A percentile compares a stretch with the other conserved stretches of the same genome.
These are phyloP conservation scores for Phytopythium aichiense DNA, from an alignment of 352 stramenopile genomes.

Conservation along the genomic window DNA sequence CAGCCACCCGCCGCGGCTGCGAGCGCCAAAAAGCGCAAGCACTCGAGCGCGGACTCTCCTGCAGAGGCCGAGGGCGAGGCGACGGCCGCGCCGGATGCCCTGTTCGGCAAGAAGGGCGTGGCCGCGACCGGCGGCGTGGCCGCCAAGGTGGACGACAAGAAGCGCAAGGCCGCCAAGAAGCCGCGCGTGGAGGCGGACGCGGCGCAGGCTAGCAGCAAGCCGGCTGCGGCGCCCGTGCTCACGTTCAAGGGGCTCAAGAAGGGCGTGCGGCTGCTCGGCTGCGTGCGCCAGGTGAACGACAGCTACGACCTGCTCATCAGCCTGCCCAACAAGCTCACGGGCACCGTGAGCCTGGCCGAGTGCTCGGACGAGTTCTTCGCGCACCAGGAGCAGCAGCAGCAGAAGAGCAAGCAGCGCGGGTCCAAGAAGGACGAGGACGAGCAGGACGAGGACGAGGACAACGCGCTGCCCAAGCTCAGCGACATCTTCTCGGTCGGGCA, in stretches of 20 bases:
- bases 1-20: slow-evolving; percentile 9
- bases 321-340: slow-evolving; percentile 93
- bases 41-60: slow-evolving; percentile 14
- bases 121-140: slow-evolving; percentile 18
- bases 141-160: slow-evolving; percentile 24
- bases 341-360: slow-evolving; percentile 79
- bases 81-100: slow-evolving; percentile 25
- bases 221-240: slow-evolving; percentile 29
- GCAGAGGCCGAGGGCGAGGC: slow-evolving; percentile 7
- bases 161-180: slow-evolving; percentile 29
- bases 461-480: slow-evolving; percentile 42
- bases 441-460: slow-evolving; percentile 16
- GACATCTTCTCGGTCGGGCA: slow-evolving; percentile 72
- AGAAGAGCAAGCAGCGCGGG: slow-evolving; percentile 13
- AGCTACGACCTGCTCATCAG: slow-evolving; percentile 78
- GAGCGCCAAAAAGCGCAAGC: slow-evolving; percentile 40
- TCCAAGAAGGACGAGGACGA: background rate
- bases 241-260: slow-evolving; percentile 74
- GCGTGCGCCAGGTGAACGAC: slow-evolving; percentile 88
- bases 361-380: slow-evolving; percentile 78
- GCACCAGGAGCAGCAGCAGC: slow-evolving; percentile 19
- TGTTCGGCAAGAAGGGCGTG: slow-evolving; percentile 80
- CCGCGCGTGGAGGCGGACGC: slow-evolving; percentile 10
- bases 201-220: slow-evolving; percentile 10
- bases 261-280: slow-evolving; percentile 77